Percentiles rank a stretch among this genome's conserved stretches.
These are phyloP conservation scores for Pseudotsuga menziesii DNA, from an alignment of 75 land plant genomes.

Conservation along the genomic window DNA sequence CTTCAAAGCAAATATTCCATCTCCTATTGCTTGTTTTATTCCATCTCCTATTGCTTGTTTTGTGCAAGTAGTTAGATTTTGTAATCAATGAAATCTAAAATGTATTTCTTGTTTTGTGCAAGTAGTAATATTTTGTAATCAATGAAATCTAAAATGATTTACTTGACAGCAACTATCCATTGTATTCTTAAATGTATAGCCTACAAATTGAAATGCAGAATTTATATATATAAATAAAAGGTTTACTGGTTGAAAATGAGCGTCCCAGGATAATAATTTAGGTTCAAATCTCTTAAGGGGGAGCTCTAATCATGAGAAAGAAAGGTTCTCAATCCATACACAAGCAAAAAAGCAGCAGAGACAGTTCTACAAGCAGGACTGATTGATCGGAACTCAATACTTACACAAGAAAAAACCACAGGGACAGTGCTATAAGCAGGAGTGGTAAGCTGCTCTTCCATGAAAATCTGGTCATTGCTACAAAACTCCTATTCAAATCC, in stretches of 20 bases:
- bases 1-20: background rate
- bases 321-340: background rate
- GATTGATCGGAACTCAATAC: background rate
- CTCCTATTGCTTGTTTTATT: background rate
- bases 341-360: background rate
- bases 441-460: background rate
- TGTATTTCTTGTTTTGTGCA: background rate
- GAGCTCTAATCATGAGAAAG: background rate
- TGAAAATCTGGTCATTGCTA: background rate
- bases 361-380: background rate
- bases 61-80: background rate
- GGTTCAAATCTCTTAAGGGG: background rate
- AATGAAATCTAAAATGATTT: background rate
- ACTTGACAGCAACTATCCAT: background rate
- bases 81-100: background rate
- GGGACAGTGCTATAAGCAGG: background rate
- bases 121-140: background rate
- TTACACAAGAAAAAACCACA: slow-evolving; percentile 1
- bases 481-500: background rate
- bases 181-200: too few relatives aligned
- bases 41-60: too few relatives aligned
- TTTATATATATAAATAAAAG: background rate
- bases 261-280: background rate
- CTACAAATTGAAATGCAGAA: background rate
- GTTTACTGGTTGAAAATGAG: background rate